Evolutionary conservation across 305 asterid species (phyloP).

Genomic region (Striga hermonthica): DNA sequence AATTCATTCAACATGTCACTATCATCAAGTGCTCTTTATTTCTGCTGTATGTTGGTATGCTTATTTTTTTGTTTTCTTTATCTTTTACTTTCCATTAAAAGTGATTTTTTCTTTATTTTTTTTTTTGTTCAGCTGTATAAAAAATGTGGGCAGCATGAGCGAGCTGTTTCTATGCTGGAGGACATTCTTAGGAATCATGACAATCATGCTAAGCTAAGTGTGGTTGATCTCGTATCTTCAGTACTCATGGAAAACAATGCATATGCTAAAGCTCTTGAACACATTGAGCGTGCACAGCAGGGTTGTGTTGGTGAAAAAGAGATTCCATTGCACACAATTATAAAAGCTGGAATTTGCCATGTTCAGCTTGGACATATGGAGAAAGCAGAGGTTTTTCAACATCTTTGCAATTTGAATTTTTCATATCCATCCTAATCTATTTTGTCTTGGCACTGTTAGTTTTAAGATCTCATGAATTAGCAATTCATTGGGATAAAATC

Average conservation of each 20-base stretch:
- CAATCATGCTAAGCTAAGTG: constrained; percentile 39
- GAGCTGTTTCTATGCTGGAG: constrained; percentile 59
- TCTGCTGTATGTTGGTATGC: constrained; percentile 1
- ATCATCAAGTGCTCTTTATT: constrained; percentile 7
- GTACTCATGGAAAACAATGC: constrained; percentile 51
- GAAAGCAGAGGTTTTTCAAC: constrained; percentile 52
- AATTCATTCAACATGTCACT: constrained; percentile 26
- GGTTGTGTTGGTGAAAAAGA: constrained; percentile 40
- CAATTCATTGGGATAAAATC: background rate
- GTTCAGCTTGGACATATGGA: constrained; percentile 56
- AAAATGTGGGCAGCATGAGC: constrained; percentile 56
- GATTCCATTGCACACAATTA: constrained; percentile 41
- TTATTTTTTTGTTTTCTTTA: background rate
- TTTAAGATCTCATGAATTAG: background rate
- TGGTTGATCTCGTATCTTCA: constrained; percentile 55
- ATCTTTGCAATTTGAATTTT: constrained; percentile 15
- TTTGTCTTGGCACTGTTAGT: constrained; percentile 7
- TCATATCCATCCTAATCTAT: constrained; percentile 11
- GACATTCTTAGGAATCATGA: constrained; percentile 41
- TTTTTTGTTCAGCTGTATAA: constrained; percentile 42
- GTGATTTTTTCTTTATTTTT: constrained; percentile 6
- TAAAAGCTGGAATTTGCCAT: constrained; percentile 66
- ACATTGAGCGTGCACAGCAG: constrained; percentile 47
- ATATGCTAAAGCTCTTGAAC: constrained; percentile 58
- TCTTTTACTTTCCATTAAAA: background rate